Evolutionary conservation across 306 rosid species (phyloP).

Genomic region (Begonia masoniana): DNA sequence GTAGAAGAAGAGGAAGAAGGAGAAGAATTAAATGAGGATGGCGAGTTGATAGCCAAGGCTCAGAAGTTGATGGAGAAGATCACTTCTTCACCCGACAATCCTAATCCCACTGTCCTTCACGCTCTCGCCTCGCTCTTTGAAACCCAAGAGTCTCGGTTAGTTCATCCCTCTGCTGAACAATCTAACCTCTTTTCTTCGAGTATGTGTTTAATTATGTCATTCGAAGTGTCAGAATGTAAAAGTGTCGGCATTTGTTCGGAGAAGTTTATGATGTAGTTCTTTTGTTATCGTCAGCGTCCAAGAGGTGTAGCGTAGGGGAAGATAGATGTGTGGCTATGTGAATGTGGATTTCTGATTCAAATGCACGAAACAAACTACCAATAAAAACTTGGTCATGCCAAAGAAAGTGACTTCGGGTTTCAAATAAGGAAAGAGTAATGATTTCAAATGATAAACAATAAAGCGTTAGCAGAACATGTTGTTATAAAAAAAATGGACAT

Average conservation of each 20-base stretch:
- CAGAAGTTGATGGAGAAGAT: slow-evolving; percentile 71
- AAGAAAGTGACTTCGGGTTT: no score
- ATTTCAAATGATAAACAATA: no score
- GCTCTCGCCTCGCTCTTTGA: slow-evolving; percentile 84
- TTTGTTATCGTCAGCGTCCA: no score
- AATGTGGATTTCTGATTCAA: no score
- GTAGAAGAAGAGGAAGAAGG: slow-evolving; percentile 9
- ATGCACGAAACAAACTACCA: no score
- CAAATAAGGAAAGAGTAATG: no score
- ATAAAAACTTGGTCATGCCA: no score
- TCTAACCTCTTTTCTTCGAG: not conserved
- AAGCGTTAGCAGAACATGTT: no score
- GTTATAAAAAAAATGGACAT: no score
- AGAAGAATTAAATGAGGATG: slow-evolving; percentile 64
- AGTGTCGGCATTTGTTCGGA: not conserved
- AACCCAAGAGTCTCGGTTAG: slow-evolving; percentile 60
- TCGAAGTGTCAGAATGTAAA: not conserved
- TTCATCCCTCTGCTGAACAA: not conserved
- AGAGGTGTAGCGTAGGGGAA: no score
- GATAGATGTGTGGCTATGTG: no score
- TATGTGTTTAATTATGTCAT: not conserved
- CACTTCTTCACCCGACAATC: slow-evolving; percentile 61
- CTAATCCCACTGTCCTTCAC: slow-evolving; percentile 58
- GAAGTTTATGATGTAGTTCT: no score
- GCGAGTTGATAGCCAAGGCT: slow-evolving; percentile 59